Conservation (phyloP, 2,329 filamentous ascomycete genomes). For the Aspergillus sp. region DNA sequence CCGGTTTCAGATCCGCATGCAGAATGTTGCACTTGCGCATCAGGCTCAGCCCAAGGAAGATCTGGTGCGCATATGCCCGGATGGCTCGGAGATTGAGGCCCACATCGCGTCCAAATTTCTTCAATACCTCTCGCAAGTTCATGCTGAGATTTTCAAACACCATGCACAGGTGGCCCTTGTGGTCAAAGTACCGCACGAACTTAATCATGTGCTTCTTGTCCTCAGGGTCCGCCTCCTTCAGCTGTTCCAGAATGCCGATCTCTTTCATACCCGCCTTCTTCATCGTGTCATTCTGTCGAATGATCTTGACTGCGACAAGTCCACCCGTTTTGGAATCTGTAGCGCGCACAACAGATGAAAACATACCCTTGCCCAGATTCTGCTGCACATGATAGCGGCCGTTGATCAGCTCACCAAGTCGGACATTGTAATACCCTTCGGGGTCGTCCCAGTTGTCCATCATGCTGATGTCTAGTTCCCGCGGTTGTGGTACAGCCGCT, state of each 20-base stretch:
- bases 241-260: constrained; percentile 82
- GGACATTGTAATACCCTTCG: constrained; percentile 94
- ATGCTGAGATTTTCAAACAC: constrained; percentile 90
- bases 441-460: constrained; percentile 90
- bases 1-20: constrained; percentile 93
- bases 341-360: constrained; percentile 89
- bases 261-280: constrained; percentile 87
- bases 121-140: constrained; percentile 87
- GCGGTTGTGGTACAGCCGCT: constrained; percentile 46
- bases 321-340: constrained; percentile 66
- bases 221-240: constrained; percentile 77
- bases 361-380: constrained; percentile 87
- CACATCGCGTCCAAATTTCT: constrained; percentile 90
- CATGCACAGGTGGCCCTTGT: constrained; percentile 92
- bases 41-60: constrained; percentile 80
- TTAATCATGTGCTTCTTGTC: constrained; percentile 88
- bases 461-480: constrained; percentile 63
- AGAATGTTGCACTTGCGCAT: constrained; percentile 89
- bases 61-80: constrained; percentile 84
- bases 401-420: constrained; percentile 82
- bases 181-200: constrained; percentile 80
- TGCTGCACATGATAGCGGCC: constrained; percentile 84
- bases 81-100: constrained; percentile 87
- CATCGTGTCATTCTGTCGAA: constrained; percentile 92
- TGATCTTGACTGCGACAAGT: constrained; percentile 94